Evolutionary conservation across 495 filamentous ascomycete species (phyloP), one percentile per base, ranked within the genome.

Genomic region (Neurospora sp.): DNA sequence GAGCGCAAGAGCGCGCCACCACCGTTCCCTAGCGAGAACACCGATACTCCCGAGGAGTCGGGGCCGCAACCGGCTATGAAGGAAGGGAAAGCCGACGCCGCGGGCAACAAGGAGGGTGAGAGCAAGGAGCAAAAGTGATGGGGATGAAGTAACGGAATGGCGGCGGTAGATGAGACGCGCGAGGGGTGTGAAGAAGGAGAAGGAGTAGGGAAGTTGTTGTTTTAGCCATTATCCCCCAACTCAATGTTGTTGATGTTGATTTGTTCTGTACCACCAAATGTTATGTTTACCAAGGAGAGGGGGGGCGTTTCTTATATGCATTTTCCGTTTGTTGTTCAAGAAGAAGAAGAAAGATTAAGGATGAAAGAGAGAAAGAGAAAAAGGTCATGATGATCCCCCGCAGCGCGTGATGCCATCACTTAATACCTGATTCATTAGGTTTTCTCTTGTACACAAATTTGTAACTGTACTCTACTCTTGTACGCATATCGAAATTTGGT

Each of bases 21-120:
- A 7, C 88, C 89, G 70, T 86, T 88, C 74, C 80, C 85, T 35
- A 82, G 80, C 11, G 84, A 85, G 81, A 79, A 69, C 53, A 83
- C 83, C 31, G 84, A 85, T 65, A 72, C 78, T 11, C 79, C 79
- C 4, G 42, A 38, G 7, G 77, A 75, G 39, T 1, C 37, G 39
- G 27, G 53, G 12, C 71, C 76, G 39, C 53, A 75, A 71, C 74
- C 77, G 42, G 72, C 77, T 35, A 48, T 77, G 39, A 74, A 75
- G 71, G 75, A 79, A 40, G 71, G 59, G 71, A 12, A 68, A 31
- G 22, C 39, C 0, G 71, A 73, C 14, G n/a, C 18, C 18, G 11
- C 11, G 20, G 20, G 48, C 48, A 59, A 59, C 48, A 73, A 68
- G 72, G 35, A 72, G 8, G 20, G 71, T 75, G 70, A 73, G 71